Evolutionary conservation across 805 yeast species (phyloP), one percentile per base, ranked within the genome.

Genomic region (Zygosaccharomyces lentus): DNA sequence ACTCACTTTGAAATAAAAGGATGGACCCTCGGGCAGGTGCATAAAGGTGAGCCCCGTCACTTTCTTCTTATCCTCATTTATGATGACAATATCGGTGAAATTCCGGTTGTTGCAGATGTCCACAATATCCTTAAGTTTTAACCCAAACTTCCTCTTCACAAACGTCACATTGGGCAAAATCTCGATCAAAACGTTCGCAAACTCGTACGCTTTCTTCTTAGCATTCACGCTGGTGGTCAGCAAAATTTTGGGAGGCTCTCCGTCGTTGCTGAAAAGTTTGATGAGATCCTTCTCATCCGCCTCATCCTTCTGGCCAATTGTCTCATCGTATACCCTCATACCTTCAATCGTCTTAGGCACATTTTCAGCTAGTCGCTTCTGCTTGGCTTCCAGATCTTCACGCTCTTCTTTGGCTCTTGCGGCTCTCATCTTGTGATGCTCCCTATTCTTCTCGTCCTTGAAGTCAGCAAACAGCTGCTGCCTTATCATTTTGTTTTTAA

Each of bases 21-120:
- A 85, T 30, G 99, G 99, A 1, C 99, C 99, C 37, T 77, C 86
- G 7, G 99, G 99, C 48, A 93, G 74, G 69, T 93, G 96, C 47
- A 93, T 84, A 60, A 93, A 86, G 1, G 98, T 88, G 47, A 93
- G 69, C 1, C 99, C 99, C 43, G 86, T 90, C 31, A 93, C 95
- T 52, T 76, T 77, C 67, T 91, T 93, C 68, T 90, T 90, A 68
- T 88, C 96, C 67, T 93, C 99, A 64, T 93, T 93, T 49, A 93
- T 80, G 40, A 93, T 89, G 25, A 93, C 71, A 58, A 93, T 70
- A 61, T 90, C 96, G 0, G 97, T 90, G 68, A 77, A 93, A 16
- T 82, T 91, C 61, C 98, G 73, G 61, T 85, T 87, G 34, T 80
- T 64, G 66, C 96, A 87, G 56, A 81, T 80, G 48, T 80, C 79